Conservation (phyloP, 441 rosid genomes). For the Pelargonium australe region DNA sequence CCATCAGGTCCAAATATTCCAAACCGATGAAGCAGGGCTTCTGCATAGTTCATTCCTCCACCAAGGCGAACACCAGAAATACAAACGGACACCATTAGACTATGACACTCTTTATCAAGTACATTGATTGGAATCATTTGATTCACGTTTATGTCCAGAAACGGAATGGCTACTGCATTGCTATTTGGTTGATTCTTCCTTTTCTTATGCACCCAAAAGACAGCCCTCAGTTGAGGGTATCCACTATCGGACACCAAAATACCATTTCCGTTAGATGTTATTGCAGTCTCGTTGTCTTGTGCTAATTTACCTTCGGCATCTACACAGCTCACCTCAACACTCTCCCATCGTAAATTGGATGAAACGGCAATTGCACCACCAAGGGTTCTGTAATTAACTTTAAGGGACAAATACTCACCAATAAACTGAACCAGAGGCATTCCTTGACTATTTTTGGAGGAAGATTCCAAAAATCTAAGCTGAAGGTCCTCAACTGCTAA, state of each 20-base stretch:
- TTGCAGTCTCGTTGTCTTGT: conserved; percentile 27
- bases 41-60: conserved; percentile 82
- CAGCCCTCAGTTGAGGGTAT: conserved; percentile 58
- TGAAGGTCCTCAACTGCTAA: conserved; percentile 62
- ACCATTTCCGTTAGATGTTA: conserved; percentile 33
- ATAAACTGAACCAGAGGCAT: conserved; percentile 81
- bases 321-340: conserved; percentile 73
- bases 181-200: conserved; percentile 39
- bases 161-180: conserved; percentile 38
- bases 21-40: conserved; percentile 48
- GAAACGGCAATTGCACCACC: conserved; percentile 97
- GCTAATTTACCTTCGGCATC: conserved; percentile 51
- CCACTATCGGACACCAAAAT: conserved; percentile 35
- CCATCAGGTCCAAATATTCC: conserved; percentile 87
- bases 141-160: conserved; percentile 63
- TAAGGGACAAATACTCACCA: conserved; percentile 68
- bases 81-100: conserved; percentile 67
- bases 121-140: conserved; percentile 86
- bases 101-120: conserved; percentile 74
- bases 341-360: conserved; percentile 67
- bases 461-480: conserved; percentile 78
- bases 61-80: conserved; percentile 79
- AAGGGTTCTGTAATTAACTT: conserved; percentile 89
- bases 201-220: conserved; percentile 77
- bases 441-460: conserved; percentile 48